These are phyloP conservation scores for Knoxdaviesia capensis DNA, from an alignment of 2,329 filamentous ascomycete species.

Conservation along the genomic window DNA sequence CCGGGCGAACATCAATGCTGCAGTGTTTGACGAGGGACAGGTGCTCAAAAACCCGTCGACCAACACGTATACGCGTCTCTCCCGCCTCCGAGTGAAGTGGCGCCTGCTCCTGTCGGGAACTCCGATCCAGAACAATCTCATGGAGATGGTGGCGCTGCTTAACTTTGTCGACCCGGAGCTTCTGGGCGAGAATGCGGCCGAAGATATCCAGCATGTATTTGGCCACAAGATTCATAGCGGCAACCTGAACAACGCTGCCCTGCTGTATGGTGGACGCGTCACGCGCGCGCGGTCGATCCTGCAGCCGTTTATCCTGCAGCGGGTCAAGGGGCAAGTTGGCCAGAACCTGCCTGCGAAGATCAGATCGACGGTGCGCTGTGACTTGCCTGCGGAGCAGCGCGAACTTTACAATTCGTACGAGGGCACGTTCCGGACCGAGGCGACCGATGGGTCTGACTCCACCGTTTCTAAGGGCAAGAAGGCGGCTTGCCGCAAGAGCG, in stretches of 20 bases:
- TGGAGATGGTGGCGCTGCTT: conserved; percentile 75
- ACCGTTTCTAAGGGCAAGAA: conserved; percentile 15
- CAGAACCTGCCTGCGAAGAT: conserved; percentile 63
- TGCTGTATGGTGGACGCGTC: conserved; percentile 76
- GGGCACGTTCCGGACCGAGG: conserved; percentile 42
- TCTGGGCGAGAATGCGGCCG: conserved; percentile 49
- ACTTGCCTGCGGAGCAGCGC: conserved; percentile 53
- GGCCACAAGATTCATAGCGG: conserved; percentile 76
- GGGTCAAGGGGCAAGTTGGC: conserved; percentile 88
- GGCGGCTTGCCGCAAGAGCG: conserved; percentile 24
- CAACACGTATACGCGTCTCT: conserved; percentile 59
- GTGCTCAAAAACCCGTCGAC: conserved; percentile 78
- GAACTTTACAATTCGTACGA: conserved; percentile 49
- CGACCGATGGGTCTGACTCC: conserved; percentile 19
- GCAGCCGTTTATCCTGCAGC: conserved; percentile 81
- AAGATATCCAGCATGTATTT: conserved; percentile 73
- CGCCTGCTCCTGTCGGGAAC: conserved; percentile 70
- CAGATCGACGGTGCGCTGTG: conserved; percentile 59
- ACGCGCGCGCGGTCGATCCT: conserved; percentile 76
- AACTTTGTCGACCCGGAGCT: conserved; percentile 84
- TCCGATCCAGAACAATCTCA: conserved; percentile 82
- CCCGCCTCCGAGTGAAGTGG: conserved; percentile 61
- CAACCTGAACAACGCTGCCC: conserved; percentile 58
- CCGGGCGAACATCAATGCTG: conserved; percentile 26
- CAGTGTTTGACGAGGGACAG: conserved; percentile 88